Evolutionary conservation across 192 early-diverging fungal species (phyloP).

Genomic region (Mortierella hygrophila): DNA sequence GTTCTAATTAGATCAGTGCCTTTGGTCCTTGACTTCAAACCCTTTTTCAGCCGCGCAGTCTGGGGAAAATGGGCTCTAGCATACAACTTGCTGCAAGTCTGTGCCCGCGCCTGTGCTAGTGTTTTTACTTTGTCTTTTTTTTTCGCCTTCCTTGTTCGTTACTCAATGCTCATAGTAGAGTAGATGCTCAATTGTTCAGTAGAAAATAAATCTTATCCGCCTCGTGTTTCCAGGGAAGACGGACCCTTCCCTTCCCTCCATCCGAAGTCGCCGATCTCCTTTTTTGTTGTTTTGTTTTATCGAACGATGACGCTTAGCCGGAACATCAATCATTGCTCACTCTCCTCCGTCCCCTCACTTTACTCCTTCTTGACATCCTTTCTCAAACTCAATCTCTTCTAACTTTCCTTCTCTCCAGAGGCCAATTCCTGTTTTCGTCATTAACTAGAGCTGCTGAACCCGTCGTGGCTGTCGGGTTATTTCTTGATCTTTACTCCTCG

Average conservation of each 20-base stretch:
- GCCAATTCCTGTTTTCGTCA: background rate
- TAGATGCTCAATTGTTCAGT: background rate
- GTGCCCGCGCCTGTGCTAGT: background rate
- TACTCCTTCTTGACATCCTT: background rate
- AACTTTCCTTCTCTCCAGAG: background rate
- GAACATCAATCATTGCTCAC: background rate
- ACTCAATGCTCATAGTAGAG: background rate
- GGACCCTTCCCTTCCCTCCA: background rate
- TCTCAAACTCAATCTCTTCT: background rate
- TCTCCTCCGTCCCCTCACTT: background rate
- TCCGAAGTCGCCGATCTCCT: slow-evolving; percentile 2
- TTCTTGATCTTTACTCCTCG: background rate
- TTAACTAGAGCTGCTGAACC: background rate
- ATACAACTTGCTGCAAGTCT: background rate
- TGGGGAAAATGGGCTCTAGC: background rate
- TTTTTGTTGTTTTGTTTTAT: slow-evolving; percentile 1
- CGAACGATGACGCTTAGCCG: background rate
- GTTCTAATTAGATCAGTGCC: too few relatives aligned
- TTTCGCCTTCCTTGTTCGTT: background rate
- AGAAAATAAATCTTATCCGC: background rate
- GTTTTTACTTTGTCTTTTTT: background rate
- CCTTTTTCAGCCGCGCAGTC: background rate
- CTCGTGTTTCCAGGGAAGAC: slow-evolving; percentile 8
- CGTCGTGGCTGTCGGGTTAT: background rate
- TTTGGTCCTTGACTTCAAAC: background rate